Percentiles rank a stretch among this genome's conserved stretches.
Evolutionary conservation across 2,329 filamentous ascomycete genomes (phyloP).

Genomic region (Peltaster fructicola): DNA sequence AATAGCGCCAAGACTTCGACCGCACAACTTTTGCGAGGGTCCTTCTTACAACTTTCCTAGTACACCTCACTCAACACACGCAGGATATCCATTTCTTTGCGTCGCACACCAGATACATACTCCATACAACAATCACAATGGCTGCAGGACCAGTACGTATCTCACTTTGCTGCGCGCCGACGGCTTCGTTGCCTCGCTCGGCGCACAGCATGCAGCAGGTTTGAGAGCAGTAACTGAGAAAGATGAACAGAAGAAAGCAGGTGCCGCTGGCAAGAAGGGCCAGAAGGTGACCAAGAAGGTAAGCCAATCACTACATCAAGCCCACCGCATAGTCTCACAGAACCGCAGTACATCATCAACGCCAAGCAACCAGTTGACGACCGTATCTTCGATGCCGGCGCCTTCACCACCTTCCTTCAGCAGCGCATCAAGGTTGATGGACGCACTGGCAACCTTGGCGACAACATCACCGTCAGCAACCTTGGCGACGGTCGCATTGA

Average conservation of each 20-base stretch:
- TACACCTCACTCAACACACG: constrained; percentile 30
- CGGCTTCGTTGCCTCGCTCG: constrained; percentile 18
- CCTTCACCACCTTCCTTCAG: constrained; percentile 99
- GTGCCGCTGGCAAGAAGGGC: constrained; percentile 26
- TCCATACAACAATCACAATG: constrained; percentile 45
- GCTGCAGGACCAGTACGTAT: constrained; percentile 78
- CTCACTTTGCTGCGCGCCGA: constrained; percentile 80
- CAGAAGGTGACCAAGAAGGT: constrained; percentile 78
- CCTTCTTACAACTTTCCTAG: constrained; percentile 1
- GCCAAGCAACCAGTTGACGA: constrained; percentile 93
- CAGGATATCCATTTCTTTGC: constrained; percentile 88
- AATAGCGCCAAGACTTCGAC: not conserved
- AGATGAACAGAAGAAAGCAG: constrained; percentile 42
- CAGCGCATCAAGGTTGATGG: constrained; percentile 99
- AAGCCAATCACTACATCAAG: constrained; percentile 14
- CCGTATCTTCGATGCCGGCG: constrained; percentile 99
- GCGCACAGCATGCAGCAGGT: constrained; percentile 59
- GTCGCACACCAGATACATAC: constrained; percentile 25
- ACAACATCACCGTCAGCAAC: constrained; percentile 78
- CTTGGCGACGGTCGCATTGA: constrained; percentile 93
- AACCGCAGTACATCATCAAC: constrained; percentile 85
- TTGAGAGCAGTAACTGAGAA: constrained; percentile 30
- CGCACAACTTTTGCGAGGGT: constrained; percentile 1
- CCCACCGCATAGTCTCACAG: constrained; percentile 1
- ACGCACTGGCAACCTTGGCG: constrained; percentile 94